Evolutionary conservation across 768 basidiomycete species (phyloP).

Genomic region (Asterophora parasitica): DNA sequence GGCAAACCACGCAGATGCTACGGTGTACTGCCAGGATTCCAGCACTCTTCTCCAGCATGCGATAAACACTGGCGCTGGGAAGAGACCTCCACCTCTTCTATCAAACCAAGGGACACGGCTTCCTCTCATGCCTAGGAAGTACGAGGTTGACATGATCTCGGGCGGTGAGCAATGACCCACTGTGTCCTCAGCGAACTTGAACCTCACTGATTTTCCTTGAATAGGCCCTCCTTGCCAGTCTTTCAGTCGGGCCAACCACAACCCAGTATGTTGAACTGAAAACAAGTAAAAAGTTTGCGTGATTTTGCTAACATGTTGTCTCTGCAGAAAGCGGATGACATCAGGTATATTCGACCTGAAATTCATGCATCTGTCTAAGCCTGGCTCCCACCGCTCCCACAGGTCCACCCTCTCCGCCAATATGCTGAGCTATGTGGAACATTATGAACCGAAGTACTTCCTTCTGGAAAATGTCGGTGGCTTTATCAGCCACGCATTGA

Average conservation of each 20-base stretch:
- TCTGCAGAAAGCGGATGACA: slow-evolving; percentile 52
- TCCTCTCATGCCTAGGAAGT: slow-evolving; percentile 49
- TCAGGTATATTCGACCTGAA: slow-evolving; percentile 34
- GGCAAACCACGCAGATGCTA: slow-evolving; percentile 53
- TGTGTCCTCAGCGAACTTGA: background rate
- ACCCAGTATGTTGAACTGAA: slow-evolving; percentile 36
- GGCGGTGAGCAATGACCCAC: slow-evolving; percentile 45
- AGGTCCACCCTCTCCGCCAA: slow-evolving; percentile 64
- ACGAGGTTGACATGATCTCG: slow-evolving; percentile 66
- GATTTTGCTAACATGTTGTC: background rate
- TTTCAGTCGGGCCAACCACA: slow-evolving; percentile 61
- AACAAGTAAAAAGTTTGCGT: background rate
- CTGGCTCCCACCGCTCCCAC: background rate
- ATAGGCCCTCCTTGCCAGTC: slow-evolving; percentile 75
- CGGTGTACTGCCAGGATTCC: slow-evolving; percentile 62
- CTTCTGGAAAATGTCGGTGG: slow-evolving; percentile 74
- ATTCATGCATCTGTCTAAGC: background rate
- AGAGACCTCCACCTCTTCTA: slow-evolving; percentile 33
- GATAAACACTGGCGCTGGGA: slow-evolving; percentile 41
- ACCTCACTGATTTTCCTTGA: background rate
- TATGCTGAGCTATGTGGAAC: slow-evolving; percentile 68
- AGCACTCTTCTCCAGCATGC: slow-evolving; percentile 58
- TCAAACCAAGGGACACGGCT: slow-evolving; percentile 34
- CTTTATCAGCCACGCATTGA: slow-evolving; percentile 46
- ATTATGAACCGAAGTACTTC: slow-evolving; percentile 57